Evolutionary conservation across 345 rosid genomes (phyloP), one percentile per base, ranked within the genome.

Genomic region (Eucalyptus curtisii): DNA sequence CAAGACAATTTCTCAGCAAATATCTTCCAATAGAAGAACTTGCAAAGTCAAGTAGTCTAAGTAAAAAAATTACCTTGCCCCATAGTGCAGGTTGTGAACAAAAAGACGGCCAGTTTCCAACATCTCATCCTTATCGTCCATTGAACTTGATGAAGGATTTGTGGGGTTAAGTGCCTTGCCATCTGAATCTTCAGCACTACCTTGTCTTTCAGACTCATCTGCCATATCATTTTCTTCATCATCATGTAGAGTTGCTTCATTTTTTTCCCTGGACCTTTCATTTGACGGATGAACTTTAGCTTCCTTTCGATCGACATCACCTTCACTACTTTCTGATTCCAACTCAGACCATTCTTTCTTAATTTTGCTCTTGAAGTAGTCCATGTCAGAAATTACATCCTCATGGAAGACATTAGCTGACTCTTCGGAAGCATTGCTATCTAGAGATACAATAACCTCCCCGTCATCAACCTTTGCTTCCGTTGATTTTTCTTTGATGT

Each of bases 351-450:
- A 94, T 49, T 93, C 93, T 92, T 94, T 95, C 93, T 94, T 95
- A 55, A 97, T 90, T 90, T 94, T 97, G 92, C 99, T 97, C 93
- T 95, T 97, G 89, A 97, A 95, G 88, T 97, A 97, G 87, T 97
- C 99, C 93, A 93, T 91, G 93, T 97, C 98, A 61, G 98, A 95
- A 89, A 94, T 89, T n/a, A 91, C 94, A 90, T 93, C 96, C 88
- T 90, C 93, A 84, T 76, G 86, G 57, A 93, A 93, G 89, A 90
- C 81, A 37, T 40, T 55, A 55, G 22, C 27, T 55, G 61, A 55
- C 61, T 55, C 61, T 55, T 55, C 81, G 6, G 81, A 71, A 71
- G 81, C 81, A 19, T 37, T 59, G 88, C 88, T 89, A 17, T 88
- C 88, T 5, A 90, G 79, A 37, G 90, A 89, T 76, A 16, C 88